These are phyloP conservation scores for Magnusiomyces tetraspermus DNA, from an alignment of 1,139 yeast genomes.

Conservation along the genomic window DNA sequence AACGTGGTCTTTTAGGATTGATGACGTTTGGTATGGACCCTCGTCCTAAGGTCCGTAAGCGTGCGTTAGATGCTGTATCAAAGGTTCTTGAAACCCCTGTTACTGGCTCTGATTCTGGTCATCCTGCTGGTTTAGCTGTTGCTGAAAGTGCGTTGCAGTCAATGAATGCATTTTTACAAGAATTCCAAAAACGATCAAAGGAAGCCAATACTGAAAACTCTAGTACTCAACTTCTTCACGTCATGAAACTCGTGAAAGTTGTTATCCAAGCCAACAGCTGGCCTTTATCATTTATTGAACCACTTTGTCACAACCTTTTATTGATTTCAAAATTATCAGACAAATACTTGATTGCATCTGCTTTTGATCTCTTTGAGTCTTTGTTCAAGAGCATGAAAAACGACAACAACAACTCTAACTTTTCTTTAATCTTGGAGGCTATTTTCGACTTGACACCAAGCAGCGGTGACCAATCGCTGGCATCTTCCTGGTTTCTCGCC, in stretches of 20 bases:
- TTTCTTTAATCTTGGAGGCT: conserved; percentile 54
- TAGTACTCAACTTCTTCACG: conserved; percentile 58
- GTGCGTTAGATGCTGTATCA: conserved; percentile 81
- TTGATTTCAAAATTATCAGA: conserved; percentile 75
- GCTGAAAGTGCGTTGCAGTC: conserved; percentile 59
- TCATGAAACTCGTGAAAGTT: conserved; percentile 61
- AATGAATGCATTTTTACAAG: conserved; percentile 38
- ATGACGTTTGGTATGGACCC: conserved; percentile 75
- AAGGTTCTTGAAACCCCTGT: conserved; percentile 67
- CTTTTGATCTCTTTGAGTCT: conserved; percentile 80
- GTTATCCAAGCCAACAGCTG: conserved; percentile 70
- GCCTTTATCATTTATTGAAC: conserved; percentile 64
- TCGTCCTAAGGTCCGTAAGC: conserved; percentile 91
- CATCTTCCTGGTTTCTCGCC: conserved; percentile 93
- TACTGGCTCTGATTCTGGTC: conserved; percentile 51
- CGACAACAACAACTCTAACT: conserved; percentile 48
- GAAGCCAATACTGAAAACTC: conserved; percentile 17
- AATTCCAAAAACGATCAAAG: conserved; percentile 21
- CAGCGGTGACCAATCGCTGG: conserved; percentile 68
- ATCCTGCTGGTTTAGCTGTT: conserved; percentile 61
- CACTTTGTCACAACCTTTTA: conserved; percentile 65
- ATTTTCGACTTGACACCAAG: conserved; percentile 77
- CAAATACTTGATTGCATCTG: conserved; percentile 69
- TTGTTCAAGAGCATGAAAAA: conserved; percentile 68
- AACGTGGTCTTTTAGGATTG: conserved; percentile 72